Evolutionary conservation across 2,329 filamentous ascomycete genomes (phyloP), one percentile per base, ranked within the genome.

Genomic region (Calonectria montana): DNA sequence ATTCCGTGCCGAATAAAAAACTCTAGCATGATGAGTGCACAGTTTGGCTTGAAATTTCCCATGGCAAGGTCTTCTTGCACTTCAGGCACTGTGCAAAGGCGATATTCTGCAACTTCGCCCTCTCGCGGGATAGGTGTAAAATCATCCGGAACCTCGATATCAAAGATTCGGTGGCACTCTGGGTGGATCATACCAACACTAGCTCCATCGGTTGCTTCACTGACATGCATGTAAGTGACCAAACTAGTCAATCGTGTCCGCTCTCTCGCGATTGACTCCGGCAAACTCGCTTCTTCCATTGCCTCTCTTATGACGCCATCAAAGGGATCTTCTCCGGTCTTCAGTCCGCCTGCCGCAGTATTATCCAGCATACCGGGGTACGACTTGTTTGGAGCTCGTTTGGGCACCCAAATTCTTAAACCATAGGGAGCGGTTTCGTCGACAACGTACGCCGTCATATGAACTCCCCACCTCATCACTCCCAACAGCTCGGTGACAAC

Each of bases 1-100:
- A 69, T 57, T 4, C 67, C 37, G 35, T 69, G 67, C 13, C 67
- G 61, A 25, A 64, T 64, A 27, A 69, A 64, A 37, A 69, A 69
- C 12, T 69, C 67, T 37, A 69, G 37, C 67, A 69, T 69, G 35
- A 69, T 45, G 16, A 63, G 59, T 5, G 59, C 67, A 13, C 59
- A 69, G n/a, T 69, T 69, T 5, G 67, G 61, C 29, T 57, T 69
- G 47, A 69, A 69, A 15, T 41, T 43, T 9, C 61, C 61, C 25
- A 43, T 31, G 18, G 27, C 35, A 21, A 69, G 48, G 13, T 55
- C 35, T 23, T 53, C 29, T 5, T 69, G 61, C n/a, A 69, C 48
- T 29, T 69, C 59, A 10, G 61, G 47, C 2, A 63, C 47, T 5
- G 67, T 57, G 15, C 48, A 47, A 3, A 64, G 67, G 10, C 48